A percentile compares a stretch with the other conserved stretches of the same genome.
phyloP scores from a whole-genome alignment of 1,139 yeast genomes.

The Kodamaea anthophila region DNA sequence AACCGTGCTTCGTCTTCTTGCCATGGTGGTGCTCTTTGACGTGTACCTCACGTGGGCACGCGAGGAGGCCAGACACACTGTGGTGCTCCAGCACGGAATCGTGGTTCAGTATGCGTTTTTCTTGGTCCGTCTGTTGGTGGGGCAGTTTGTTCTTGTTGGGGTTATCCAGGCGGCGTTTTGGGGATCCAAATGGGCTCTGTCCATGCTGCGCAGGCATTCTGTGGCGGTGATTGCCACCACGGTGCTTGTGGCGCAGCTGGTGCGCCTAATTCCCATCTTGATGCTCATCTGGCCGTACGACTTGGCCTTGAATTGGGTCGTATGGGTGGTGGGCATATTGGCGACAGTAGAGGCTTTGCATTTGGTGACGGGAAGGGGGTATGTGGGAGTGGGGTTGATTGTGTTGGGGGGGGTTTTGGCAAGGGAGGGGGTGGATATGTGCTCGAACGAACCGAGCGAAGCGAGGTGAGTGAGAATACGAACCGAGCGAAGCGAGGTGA shows the following conservation, averaged over 20 bases:
- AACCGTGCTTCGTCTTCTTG: constrained; percentile 43
- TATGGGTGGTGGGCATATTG: constrained; percentile 55
- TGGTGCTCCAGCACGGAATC: constrained; percentile 41
- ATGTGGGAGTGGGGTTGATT: too few species aligned
- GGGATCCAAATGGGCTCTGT: too few species aligned
- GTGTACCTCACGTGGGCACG: constrained; percentile 91
- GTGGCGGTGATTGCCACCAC: constrained; percentile 53
- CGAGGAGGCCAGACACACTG: constrained; percentile 48
- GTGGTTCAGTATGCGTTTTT: constrained; percentile 62
- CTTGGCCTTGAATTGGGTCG: constrained; percentile 52
- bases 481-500: too few species aligned
- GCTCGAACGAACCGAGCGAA: too few species aligned
- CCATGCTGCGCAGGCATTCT: constrained; percentile 28
- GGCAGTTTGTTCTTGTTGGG: constrained; percentile 49
- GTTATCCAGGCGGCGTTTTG: constrained; percentile 39
- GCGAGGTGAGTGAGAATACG: too few species aligned
- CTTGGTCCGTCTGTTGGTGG: constrained; percentile 53
- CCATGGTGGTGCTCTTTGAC: constrained; percentile 73
- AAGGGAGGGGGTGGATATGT: too few species aligned
- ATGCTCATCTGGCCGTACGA: constrained; percentile 98
- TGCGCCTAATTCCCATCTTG: constrained; percentile 82
- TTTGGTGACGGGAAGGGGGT: constrained; percentile 50
- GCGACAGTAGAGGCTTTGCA: constrained; percentile 63
- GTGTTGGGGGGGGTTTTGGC: too few species aligned
- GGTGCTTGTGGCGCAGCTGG: constrained; percentile 65